Percentiles rank a stretch among this genome's conserved stretches.
Conservation (phyloP, 371 early-diverging fungal genomes). For the Apophysomyces variabilis region DNA sequence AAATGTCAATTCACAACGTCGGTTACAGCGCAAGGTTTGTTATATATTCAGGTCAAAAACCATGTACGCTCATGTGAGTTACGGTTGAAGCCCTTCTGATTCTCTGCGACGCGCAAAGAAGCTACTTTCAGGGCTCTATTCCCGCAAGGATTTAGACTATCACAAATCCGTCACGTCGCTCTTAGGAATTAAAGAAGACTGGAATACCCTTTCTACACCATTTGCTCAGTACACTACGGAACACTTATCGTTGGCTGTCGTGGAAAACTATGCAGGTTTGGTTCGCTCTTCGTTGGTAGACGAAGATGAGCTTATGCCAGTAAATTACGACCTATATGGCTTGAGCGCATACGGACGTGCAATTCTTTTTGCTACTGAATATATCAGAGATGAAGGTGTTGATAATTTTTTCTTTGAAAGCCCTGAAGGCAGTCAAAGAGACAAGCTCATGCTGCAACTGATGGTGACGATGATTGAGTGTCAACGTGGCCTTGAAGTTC, state of each 20-base stretch:
- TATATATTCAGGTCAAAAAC: background rate
- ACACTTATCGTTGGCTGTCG: conserved; percentile 25
- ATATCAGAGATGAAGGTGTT: conserved; percentile 35
- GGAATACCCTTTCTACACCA: conserved; percentile 24
- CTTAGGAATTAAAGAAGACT: conserved; percentile 28
- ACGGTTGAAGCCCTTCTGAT: conserved; percentile 30
- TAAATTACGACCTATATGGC: conserved; percentile 60
- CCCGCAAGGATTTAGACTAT: background rate
- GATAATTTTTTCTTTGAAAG: conserved; percentile 31
- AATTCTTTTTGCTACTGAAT: conserved; percentile 51
- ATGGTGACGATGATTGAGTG: conserved; percentile 42
- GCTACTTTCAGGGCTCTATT: conserved; percentile 14
- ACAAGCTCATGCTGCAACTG: conserved; percentile 48
- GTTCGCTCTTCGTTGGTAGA: conserved; percentile 27
- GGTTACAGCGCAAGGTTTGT: conserved; percentile 48
- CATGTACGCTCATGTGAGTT: background rate
- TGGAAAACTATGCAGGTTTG: conserved; percentile 25
- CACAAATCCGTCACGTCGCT: conserved; percentile 16
- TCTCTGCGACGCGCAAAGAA: conserved; percentile 27
- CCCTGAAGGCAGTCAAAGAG: conserved; percentile 4
- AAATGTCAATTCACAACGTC: conserved; percentile 47
- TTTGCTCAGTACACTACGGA: conserved; percentile 26
- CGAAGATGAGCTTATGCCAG: conserved; percentile 36
- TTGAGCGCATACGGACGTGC: conserved; percentile 59
- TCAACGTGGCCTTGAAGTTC: conserved; percentile 32